Percentiles rank a stretch among this genome's conserved stretches.
Conservation (phyloP, 331 rosid genomes). For the Dryas integrifolia region DNA sequence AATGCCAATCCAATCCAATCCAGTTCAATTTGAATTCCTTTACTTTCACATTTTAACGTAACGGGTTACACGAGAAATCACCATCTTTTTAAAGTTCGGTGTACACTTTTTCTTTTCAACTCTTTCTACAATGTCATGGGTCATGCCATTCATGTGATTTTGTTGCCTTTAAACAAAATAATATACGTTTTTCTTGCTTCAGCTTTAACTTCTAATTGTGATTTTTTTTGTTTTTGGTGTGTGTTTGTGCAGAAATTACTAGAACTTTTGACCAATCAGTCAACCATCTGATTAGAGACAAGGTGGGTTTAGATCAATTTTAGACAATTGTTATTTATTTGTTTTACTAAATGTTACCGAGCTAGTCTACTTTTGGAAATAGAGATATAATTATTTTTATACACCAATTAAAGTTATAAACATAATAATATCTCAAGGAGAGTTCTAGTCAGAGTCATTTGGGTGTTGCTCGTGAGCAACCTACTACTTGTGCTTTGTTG, state of each 20-base stretch:
- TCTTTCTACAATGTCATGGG: conserved; percentile 39
- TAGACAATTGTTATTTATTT: conserved; percentile 13
- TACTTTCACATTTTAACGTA: conserved; percentile 31
- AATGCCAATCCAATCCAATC: conserved; percentile 15
- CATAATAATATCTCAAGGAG: conserved; percentile 27
- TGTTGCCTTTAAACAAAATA: conserved; percentile 23
- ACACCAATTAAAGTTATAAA: background rate
- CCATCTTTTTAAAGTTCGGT: conserved; percentile 35
- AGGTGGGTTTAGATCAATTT: conserved; percentile 46
- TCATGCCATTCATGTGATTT: conserved; percentile 76
- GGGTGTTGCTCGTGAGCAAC: conserved; percentile 65
- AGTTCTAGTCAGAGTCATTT: conserved; percentile 47
- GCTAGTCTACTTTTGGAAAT: conserved; percentile 27
- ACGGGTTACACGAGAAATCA: conserved; percentile 46
- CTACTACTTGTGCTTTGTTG: conserved; percentile 64
- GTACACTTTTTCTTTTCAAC: conserved; percentile 31
- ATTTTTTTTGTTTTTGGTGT: background rate
- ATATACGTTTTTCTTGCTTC: conserved; percentile 25
- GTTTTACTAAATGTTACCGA: conserved; percentile 17
- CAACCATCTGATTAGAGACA: conserved; percentile 38
- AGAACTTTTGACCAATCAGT: conserved; percentile 41
- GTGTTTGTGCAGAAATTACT: conserved; percentile 44
- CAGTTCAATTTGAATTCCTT: conserved; percentile 31
- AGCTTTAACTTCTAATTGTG: conserved; percentile 31
- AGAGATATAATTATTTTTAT: conserved; percentile 7